Base-by-base conservation (phyloP, 306 rosid genomes). In the Arachis hypogaea region DNA sequence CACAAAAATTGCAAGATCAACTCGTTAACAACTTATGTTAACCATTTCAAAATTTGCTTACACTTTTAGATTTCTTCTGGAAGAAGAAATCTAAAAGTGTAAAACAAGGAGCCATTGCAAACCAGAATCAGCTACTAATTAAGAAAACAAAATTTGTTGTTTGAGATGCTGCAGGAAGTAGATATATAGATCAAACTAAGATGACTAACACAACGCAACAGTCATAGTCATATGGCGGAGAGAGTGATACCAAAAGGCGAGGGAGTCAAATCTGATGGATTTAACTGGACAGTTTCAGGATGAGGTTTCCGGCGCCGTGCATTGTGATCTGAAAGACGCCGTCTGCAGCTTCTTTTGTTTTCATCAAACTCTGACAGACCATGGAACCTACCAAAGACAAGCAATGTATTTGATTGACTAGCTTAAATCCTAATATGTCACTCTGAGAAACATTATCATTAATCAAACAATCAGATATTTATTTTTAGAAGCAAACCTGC, bases 251-350 rank as follows among this genome's bases (percentile, higher is more conserved):
- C 86, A 57, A 66, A 81, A 8, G 74, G 72, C 59, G 81, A 71
- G 8, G 90, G 85, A 64, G 86, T 77, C 66, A 85, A 74, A 61
- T 81, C 71, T 11, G 90, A 68, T 44, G 82, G 83, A 61, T 82
- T 83, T 64, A 83, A 56, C 38, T 73, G 77, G 72, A 64, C 68
- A 51, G 83, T 85, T 64, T 81, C 81, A 14, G 82, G 75, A 72
- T 73, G 91, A 50, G 83, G 86, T 81, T 91, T 88, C 33, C 95
- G 92, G 29, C 95, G 97, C 85, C 95, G 86, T 64, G 97, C 92
- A 76, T 91, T 88, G 76, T 91, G 97, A 87, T 87, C 86, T 16
- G 86, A 87, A 56, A 91, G 97, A 67, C 92, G 92, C 68, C 76
- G 78, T 43, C 97, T 93, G 79, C 95, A 91, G 84, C 95, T 91